phyloP scores from a whole-genome alignment of 345 rosid genomes.

The Clarkia xantiana region DNA sequence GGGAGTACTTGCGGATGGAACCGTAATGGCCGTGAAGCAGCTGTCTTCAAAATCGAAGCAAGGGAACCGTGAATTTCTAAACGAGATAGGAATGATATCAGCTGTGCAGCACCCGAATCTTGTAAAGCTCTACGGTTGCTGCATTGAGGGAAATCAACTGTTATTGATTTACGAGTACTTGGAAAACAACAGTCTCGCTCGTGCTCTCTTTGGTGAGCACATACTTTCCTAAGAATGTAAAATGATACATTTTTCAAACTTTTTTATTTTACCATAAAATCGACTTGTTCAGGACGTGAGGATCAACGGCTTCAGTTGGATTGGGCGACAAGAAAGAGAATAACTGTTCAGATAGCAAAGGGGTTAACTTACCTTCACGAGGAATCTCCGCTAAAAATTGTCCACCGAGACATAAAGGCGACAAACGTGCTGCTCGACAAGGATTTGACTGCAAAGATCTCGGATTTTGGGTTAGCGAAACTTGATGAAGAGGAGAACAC shows the following conservation, averaged over 20 bases:
- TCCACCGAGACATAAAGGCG: conserved; percentile 59
- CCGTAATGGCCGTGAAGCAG: conserved; percentile 50
- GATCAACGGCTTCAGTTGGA: conserved; percentile 30
- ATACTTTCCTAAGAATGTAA: background rate
- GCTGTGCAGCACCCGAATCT: conserved; percentile 62
- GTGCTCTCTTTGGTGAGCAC: conserved; percentile 39
- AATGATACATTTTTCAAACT: background rate
- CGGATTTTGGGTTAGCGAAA: conserved; percentile 62
- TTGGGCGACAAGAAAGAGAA: conserved; percentile 40
- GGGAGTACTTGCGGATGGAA: conserved; percentile 44
- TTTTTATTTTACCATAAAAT: background rate
- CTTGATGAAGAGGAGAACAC: conserved; percentile 63
- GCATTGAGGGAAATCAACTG: conserved; percentile 51
- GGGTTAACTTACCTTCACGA: conserved; percentile 54
- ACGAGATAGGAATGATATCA: conserved; percentile 60
- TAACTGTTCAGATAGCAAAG: conserved; percentile 35
- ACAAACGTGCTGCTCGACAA: conserved; percentile 56
- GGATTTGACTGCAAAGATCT: conserved; percentile 49
- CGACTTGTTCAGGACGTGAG: conserved; percentile 14
- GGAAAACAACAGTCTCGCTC: conserved; percentile 57
- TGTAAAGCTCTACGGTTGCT: conserved; percentile 46
- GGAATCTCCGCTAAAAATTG: conserved; percentile 58
- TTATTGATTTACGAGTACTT: conserved; percentile 50
- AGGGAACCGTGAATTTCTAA: conserved; percentile 55
- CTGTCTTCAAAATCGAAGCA: conserved; percentile 61